Evolutionary conservation across 2,329 filamentous ascomycete species (phyloP), one percentile per base, ranked within the genome.

Genomic region (Hymenoscyphus linearis): DNA sequence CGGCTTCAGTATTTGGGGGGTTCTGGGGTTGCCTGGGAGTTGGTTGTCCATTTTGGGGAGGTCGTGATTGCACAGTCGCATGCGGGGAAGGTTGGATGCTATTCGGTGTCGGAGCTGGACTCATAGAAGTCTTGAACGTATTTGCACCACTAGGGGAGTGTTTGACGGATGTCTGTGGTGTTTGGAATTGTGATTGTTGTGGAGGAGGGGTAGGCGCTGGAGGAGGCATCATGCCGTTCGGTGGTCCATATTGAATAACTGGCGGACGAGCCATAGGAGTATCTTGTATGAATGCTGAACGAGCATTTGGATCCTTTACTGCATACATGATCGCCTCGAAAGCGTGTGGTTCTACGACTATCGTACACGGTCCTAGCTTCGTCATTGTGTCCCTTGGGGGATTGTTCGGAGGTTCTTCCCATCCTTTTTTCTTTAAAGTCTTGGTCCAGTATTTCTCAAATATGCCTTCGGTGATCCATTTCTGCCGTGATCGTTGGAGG

Each of bases 381-480:
- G 82, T 79, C 85, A 91, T 90, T 64, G 82, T 85, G 53, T 91
- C 83, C 74, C 89, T 86, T 64, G 86, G 76, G 1, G 86, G 87
- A 68, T 90, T 89, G 67, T 85, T 85, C 5, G 82, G 78, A 35
- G 68, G 68, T 57, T 86, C 83, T 67, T 87, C 86, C 2, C 83
- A 82, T 52, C 86, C 85, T 73, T 88, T 90, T 64, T 83, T 83
- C 75, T 88, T 89, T 50, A 78, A 78, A 2, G 88, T 87, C 71
- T 91, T 91, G 9, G 85, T 83, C 88, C 88, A 92, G 73, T 89
- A 91, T 69, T 85, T 88, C 67, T 91, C 86, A 68, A 92, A 90
- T 55, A 91, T 80, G 34, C 87, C 87, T 66, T 88, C 85, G 70
- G 79, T 82, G 26, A 88, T 82, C 88, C 88, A 92, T 80, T 82